Evolutionary conservation across 2,329 filamentous ascomycete genomes (phyloP).

Genomic region (Colletotrichum gigasporum): DNA sequence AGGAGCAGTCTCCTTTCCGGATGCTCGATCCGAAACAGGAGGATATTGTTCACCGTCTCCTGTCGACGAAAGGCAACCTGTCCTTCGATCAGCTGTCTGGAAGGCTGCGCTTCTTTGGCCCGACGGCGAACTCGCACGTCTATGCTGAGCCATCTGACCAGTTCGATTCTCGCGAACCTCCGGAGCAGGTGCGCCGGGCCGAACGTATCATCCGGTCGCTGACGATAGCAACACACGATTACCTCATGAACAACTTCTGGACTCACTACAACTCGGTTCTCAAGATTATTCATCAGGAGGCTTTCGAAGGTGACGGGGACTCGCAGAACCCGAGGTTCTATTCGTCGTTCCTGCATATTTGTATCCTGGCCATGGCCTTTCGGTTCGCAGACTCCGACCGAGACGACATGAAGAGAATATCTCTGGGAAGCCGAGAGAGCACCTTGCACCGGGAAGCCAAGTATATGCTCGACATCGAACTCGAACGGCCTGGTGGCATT

Average conservation of each 20-base stretch:
- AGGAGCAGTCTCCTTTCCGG: slow-evolving; percentile 45
- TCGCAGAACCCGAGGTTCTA: slow-evolving; percentile 58
- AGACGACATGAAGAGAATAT: slow-evolving; percentile 57
- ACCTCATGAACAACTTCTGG: slow-evolving; percentile 63
- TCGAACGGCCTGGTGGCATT: slow-evolving; percentile 61
- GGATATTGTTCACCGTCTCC: slow-evolving; percentile 56
- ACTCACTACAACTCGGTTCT: slow-evolving; percentile 59
- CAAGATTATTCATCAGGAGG: slow-evolving; percentile 57
- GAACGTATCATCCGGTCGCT: slow-evolving; percentile 58
- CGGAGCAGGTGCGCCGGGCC: slow-evolving; percentile 54
- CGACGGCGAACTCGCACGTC: slow-evolving; percentile 62
- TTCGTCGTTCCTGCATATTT: slow-evolving; percentile 61
- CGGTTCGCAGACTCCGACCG: slow-evolving; percentile 59
- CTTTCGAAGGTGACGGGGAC: slow-evolving; percentile 58
- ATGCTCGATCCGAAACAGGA: slow-evolving; percentile 53
- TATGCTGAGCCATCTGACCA: slow-evolving; percentile 51
- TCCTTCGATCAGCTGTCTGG: slow-evolving; percentile 61
- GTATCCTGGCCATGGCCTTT: slow-evolving; percentile 61
- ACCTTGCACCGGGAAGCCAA: slow-evolving; percentile 63
- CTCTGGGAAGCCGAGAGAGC: slow-evolving; percentile 57
- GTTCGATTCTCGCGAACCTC: slow-evolving; percentile 48
- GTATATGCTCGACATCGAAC: slow-evolving; percentile 61
- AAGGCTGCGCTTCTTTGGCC: slow-evolving; percentile 61
- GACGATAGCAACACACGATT: slow-evolving; percentile 57
- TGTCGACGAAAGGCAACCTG: slow-evolving; percentile 59